These are phyloP conservation scores for Rhytidhysteron rufulum DNA, from an alignment of 2,329 filamentous ascomycete species.

Conservation along the genomic window DNA sequence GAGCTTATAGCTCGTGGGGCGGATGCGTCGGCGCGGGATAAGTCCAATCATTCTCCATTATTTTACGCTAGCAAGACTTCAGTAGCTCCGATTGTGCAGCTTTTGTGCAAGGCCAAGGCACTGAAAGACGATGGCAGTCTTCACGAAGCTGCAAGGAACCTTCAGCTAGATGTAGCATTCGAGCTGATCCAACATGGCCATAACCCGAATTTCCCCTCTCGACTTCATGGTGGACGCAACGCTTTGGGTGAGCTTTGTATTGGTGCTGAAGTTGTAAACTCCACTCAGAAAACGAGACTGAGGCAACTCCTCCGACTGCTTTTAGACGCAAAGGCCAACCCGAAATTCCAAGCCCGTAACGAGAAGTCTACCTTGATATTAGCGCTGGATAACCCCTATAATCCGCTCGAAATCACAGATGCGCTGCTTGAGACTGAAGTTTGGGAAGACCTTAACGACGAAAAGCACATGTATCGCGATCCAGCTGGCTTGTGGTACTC, in stretches of 20 bases:
- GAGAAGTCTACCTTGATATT: slow-evolving; percentile 59
- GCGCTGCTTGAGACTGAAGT: slow-evolving; percentile 60
- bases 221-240: slow-evolving; percentile 59
- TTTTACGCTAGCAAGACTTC: slow-evolving; percentile 53
- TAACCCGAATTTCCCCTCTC: slow-evolving; percentile 62
- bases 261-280: slow-evolving; percentile 46
- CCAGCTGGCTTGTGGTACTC: slow-evolving; percentile 58
- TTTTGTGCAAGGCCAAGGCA: slow-evolving; percentile 54
- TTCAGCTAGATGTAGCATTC: slow-evolving; percentile 55
- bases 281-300: slow-evolving; percentile 21
- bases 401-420: slow-evolving; percentile 54
- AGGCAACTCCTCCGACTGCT: slow-evolving; percentile 52
- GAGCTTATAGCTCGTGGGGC: slow-evolving; percentile 56
- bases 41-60: slow-evolving; percentile 55
- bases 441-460: slow-evolving; percentile 62
- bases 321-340: slow-evolving; percentile 55
- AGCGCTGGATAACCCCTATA: slow-evolving; percentile 53
- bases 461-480: slow-evolving; percentile 43
- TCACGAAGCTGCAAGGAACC: slow-evolving; percentile 59
- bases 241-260: slow-evolving; percentile 63
- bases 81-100: slow-evolving; percentile 25
- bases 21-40: slow-evolving; percentile 57
- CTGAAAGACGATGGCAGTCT: slow-evolving; percentile 63
- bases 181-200: slow-evolving; percentile 58
- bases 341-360: slow-evolving; percentile 50